These are phyloP conservation scores for Talaromyces borbonicus DNA, from an alignment of 495 filamentous ascomycete species.

Conservation along the genomic window DNA sequence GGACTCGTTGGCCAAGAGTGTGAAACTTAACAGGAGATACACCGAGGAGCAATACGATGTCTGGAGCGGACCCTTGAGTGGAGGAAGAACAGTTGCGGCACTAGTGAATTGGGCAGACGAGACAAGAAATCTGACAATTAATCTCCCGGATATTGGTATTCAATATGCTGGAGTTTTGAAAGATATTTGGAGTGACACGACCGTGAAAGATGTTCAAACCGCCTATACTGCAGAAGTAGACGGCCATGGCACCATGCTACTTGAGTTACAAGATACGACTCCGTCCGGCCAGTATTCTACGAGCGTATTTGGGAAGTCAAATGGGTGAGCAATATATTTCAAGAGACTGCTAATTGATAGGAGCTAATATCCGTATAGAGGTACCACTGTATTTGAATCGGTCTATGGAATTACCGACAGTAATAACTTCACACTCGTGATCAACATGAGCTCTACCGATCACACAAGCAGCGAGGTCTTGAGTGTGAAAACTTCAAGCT, in stretches of 20 bases:
- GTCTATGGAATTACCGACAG: not conserved
- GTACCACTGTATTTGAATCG: conserved; percentile 14
- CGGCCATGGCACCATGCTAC: conserved; percentile 33
- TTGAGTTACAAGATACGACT: conserved; percentile 29
- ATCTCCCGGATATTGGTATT: conserved; percentile 31
- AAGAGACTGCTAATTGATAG: not conserved
- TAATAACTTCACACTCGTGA: not conserved
- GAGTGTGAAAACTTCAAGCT: not conserved
- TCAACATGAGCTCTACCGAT: not conserved
- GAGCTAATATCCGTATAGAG: not conserved
- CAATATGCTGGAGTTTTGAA: conserved; percentile 27
- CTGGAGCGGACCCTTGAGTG: conserved; percentile 37
- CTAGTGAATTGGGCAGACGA: conserved; percentile 37
- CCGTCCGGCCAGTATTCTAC: conserved; percentile 18
- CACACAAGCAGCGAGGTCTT: not conserved
- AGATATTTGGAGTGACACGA: conserved; percentile 32
- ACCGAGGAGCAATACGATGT: conserved; percentile 38
- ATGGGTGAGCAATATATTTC: conserved; percentile 14
- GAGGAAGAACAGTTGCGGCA: conserved; percentile 27
- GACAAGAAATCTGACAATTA: conserved; percentile 25
- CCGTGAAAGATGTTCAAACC: conserved; percentile 22
- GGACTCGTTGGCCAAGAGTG: conserved; percentile 39
- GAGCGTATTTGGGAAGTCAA: conserved; percentile 10
- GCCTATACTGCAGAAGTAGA: conserved; percentile 26
- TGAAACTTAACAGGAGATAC: conserved; percentile 22